These are phyloP conservation scores for Lolium multiflorum DNA, from an alignment of 176 grass and related monocot species.

Conservation along the genomic window DNA sequence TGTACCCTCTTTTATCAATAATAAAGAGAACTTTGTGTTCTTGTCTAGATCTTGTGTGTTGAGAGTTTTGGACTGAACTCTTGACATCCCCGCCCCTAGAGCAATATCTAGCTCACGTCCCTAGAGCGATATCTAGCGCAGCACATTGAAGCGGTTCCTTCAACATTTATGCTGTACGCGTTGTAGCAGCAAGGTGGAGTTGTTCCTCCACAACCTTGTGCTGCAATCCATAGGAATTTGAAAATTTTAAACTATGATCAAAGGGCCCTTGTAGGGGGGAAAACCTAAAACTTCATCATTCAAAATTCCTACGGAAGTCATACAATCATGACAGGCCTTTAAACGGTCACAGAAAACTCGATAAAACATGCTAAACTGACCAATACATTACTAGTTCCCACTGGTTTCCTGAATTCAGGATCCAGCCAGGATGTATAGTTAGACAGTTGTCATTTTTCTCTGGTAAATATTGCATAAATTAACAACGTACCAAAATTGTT, in stretches of 20 bases:
- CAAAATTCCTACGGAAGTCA: not conserved
- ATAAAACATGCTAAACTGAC: slow-evolving; percentile 21
- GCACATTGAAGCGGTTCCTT: too few relatives aligned
- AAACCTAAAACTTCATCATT: not conserved
- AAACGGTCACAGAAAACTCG: not conserved
- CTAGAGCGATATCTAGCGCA: too few relatives aligned
- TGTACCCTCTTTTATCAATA: too few relatives aligned
- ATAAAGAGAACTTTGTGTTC: too few relatives aligned
- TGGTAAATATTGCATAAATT: not conserved
- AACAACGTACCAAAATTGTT: slow-evolving; percentile 62
- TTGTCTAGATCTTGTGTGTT: too few relatives aligned
- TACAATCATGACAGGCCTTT: not conserved
- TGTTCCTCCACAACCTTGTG: too few relatives aligned
- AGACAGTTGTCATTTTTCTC: not conserved
- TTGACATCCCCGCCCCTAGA: too few relatives aligned
- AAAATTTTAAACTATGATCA: not conserved
- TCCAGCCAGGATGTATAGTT: not conserved
- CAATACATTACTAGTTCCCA: not conserved
- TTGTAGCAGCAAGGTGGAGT: too few relatives aligned
- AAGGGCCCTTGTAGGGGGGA: not conserved
- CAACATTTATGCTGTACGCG: too few relatives aligned
- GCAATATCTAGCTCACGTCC: too few relatives aligned
- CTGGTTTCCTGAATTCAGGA: not conserved
- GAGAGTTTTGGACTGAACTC: too few relatives aligned
- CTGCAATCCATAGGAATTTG: not conserved